phyloP scores from a whole-genome alignment of 345 rosid species.

The Limnanthes douglasii region DNA sequence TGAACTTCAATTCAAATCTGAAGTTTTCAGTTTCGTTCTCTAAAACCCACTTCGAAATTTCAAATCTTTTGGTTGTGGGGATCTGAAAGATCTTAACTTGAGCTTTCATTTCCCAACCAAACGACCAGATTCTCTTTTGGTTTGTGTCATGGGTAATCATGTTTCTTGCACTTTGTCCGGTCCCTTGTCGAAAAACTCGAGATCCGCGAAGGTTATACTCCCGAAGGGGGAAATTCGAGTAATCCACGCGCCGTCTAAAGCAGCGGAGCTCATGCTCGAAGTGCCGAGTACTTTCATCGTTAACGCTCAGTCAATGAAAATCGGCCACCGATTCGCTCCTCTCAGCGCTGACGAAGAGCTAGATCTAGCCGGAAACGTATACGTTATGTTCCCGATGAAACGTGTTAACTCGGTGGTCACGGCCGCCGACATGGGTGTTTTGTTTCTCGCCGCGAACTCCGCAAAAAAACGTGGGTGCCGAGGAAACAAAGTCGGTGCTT shows the following conservation, averaged over 20 bases:
- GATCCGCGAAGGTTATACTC: constrained; percentile 25
- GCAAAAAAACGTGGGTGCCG: constrained; percentile 20
- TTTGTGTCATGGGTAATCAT: constrained; percentile 69
- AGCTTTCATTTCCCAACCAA: too few relatives aligned
- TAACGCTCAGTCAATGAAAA: constrained; percentile 30
- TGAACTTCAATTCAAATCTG: too few relatives aligned
- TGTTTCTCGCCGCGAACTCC: constrained; percentile 28
- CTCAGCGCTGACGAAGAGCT: constrained; percentile 52
- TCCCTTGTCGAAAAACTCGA: constrained; percentile 15
- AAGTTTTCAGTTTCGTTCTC: too few relatives aligned
- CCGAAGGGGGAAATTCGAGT: constrained; percentile 37
- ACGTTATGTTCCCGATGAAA: constrained; percentile 56
- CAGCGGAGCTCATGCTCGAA: constrained; percentile 63
- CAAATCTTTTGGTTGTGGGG: too few relatives aligned
- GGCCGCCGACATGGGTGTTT: constrained; percentile 31
- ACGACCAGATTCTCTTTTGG: too few relatives aligned
- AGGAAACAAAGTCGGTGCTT: constrained; percentile 13
- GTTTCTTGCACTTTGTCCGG: constrained; percentile 31
- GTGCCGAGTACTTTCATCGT: constrained; percentile 40
- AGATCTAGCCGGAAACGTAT: constrained; percentile 31
- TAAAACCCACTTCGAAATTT: too few relatives aligned
- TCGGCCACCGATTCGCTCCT: constrained; percentile 37
- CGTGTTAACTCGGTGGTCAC: constrained; percentile 25
- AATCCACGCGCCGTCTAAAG: constrained; percentile 27
- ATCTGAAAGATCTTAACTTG: too few relatives aligned